Evolutionary conservation across 306 rosid species (phyloP).

Genomic region (Quercus agrifolia): DNA sequence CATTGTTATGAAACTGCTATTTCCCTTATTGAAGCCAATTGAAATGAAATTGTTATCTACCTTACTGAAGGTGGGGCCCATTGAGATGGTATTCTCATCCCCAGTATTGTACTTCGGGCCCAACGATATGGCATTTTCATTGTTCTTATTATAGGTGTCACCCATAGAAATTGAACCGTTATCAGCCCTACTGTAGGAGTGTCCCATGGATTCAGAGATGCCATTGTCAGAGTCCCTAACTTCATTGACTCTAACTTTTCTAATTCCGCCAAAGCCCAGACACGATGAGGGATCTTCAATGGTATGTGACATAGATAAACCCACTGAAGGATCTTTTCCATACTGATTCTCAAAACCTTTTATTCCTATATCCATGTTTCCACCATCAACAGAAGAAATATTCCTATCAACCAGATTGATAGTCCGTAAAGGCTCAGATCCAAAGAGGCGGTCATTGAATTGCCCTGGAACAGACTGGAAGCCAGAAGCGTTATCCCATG

Average conservation of each 20-base stretch:
- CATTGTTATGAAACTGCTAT: slow-evolving; percentile 58
- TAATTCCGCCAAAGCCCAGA: slow-evolving; percentile 71
- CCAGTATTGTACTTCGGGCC: slow-evolving; percentile 49
- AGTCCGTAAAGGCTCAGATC: slow-evolving; percentile 56
- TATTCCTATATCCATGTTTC: slow-evolving; percentile 54
- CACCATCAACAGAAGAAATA: slow-evolving; percentile 51
- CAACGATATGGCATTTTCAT: slow-evolving; percentile 42
- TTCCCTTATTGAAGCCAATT: slow-evolving; percentile 64
- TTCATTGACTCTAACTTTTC: slow-evolving; percentile 94
- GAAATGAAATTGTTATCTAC: slow-evolving; percentile 53
- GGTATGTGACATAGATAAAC: slow-evolving; percentile 68
- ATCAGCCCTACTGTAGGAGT: slow-evolving; percentile 51
- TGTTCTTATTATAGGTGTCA: slow-evolving; percentile 48
- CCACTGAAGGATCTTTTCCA: slow-evolving; percentile 57
- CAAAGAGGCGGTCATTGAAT: slow-evolving; percentile 66
- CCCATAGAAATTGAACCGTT: slow-evolving; percentile 45
- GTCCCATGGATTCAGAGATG: slow-evolving; percentile 52
- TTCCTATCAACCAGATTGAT: slow-evolving; percentile 67
- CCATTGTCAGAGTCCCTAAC: slow-evolving; percentile 73
- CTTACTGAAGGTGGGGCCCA: slow-evolving; percentile 53
- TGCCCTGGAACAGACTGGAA: slow-evolving; percentile 77
- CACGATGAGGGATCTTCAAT: slow-evolving; percentile 61
- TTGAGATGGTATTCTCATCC: slow-evolving; percentile 39
- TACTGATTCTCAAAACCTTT: slow-evolving; percentile 61
- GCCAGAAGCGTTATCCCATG: slow-evolving; percentile 71